Base-by-base conservation (phyloP, 495 filamentous ascomycete genomes). In the Extremus antarcticus region DNA sequence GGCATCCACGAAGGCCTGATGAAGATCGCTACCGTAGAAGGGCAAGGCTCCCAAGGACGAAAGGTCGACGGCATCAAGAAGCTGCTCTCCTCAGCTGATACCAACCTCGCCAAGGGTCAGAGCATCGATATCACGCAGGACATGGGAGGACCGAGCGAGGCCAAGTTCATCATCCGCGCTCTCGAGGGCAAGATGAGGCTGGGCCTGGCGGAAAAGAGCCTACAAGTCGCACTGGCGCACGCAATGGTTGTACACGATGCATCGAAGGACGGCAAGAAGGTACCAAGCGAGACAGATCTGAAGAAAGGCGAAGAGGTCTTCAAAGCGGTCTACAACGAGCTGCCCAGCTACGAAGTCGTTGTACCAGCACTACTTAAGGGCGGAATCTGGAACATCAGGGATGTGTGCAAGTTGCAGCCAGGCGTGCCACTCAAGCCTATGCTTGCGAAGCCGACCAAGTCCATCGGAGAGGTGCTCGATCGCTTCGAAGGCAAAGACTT, bases 371-470 rank as follows among this genome's bases (percentile, higher is more conserved):
- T 96, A 76, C 72, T 95, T 19, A 71, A 94, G 52, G 77, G 90
- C 62, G 94, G 94, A 23, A 86, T 98, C 50, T 80, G 82, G 73
- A 80, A 86, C 35, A 68, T 98, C 11, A 77, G 78, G 32, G 81
- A 94, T 8, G 78, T 85, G 41, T 98, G 92, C 82, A 95, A 92
- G 66, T 78, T 98, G 23, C 86, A 90, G 53, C 90, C 94, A 2
- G 92, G 92, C 55, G 85, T 98, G 21, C 92, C 92, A 19, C 78
- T 98, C 35, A 98, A 97, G 70, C 92, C 92, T 61, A 98, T 98
- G 92, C 80, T 98, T 72, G 92, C 92, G 4, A 97, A 96, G 62
- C 94, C 92, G 0, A 98, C 94, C 0, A 98, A 98, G 69, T 88
- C 92, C n/a, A 97, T 98, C 60, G 94, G 89, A 0, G 92, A 98